phyloP scores from a whole-genome alignment of 495 filamentous ascomycete genomes.

The Niebla homalea region DNA sequence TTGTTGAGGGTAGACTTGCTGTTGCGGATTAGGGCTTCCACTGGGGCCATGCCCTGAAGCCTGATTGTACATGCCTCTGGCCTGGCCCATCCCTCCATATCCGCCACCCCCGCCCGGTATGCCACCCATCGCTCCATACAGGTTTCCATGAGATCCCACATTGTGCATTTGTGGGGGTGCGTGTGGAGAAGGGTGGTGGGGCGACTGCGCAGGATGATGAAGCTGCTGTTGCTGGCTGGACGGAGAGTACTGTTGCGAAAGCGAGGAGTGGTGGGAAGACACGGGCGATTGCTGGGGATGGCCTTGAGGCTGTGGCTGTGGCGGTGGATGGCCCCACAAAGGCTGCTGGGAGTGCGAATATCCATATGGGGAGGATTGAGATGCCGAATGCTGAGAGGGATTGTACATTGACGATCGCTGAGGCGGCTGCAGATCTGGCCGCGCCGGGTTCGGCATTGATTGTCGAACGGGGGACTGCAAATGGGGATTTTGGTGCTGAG shows the following conservation, averaged over 20 bases:
- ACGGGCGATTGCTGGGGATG: constrained; percentile 39
- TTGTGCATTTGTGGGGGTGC: constrained; percentile 38
- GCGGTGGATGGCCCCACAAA: constrained; percentile 41
- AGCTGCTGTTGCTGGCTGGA: constrained; percentile 31
- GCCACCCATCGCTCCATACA: constrained; percentile 48
- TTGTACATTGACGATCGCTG: constrained; percentile 29
- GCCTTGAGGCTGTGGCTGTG: constrained; percentile 28
- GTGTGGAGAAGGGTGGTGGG: constrained; percentile 32
- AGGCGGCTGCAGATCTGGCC: constrained; percentile 32
- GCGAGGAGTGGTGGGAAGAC: constrained; percentile 29
- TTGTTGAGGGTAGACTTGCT: constrained; percentile 28
- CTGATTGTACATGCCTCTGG: constrained; percentile 42
- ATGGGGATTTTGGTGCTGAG: constrained; percentile 22
- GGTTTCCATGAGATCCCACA: constrained; percentile 42
- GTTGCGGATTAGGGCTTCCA: constrained; percentile 7
- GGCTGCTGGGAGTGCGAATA: constrained; percentile 34
- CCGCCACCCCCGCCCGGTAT: constrained; percentile 39
- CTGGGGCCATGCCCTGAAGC: background rate
- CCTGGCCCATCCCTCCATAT: constrained; percentile 22
- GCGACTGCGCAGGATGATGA: constrained; percentile 27
- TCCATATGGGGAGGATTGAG: constrained; percentile 31
- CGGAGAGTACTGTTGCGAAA: constrained; percentile 35
- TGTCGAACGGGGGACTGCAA: constrained; percentile 31
- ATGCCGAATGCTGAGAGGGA: constrained; percentile 23
- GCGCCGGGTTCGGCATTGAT: constrained; percentile 28